These are phyloP conservation scores for Evansstolkia leycettana DNA, from an alignment of 495 filamentous ascomycete genomes.

Conservation along the genomic window DNA sequence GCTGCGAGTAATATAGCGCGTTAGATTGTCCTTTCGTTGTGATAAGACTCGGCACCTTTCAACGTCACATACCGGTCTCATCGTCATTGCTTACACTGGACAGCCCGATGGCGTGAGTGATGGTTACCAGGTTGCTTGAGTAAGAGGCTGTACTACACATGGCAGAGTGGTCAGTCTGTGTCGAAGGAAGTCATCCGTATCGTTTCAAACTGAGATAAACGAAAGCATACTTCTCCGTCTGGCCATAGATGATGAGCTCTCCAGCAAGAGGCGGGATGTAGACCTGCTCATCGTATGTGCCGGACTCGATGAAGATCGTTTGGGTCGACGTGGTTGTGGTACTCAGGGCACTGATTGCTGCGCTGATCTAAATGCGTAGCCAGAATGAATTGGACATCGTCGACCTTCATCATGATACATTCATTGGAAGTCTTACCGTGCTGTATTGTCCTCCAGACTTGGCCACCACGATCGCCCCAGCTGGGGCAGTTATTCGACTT, in stretches of 20 bases:
- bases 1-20: too few relatives aligned
- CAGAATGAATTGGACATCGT: too few relatives aligned
- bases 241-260: conserved; percentile 48
- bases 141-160: conserved; percentile 41
- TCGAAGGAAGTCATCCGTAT: too few relatives aligned
- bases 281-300: conserved; percentile 47
- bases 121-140: conserved; percentile 44
- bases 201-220: too few relatives aligned
- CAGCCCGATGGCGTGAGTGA: conserved; percentile 33
- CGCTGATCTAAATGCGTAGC: too few relatives aligned
- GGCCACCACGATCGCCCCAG: not conserved
- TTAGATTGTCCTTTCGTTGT: too few relatives aligned
- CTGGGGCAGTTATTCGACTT: not conserved
- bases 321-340: conserved; percentile 34
- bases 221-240: conserved; percentile 48
- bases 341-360: conserved; percentile 42
- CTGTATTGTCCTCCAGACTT: not conserved
- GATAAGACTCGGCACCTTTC: conserved; percentile 22
- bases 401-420: too few relatives aligned
- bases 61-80: too few relatives aligned
- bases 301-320: conserved; percentile 50
- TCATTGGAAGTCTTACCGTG: not conserved
- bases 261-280: conserved; percentile 37
- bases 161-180: too few relatives aligned
- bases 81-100: too few relatives aligned